Evolutionary conservation across 805 yeast species (phyloP).

Genomic region (Lachancea nothofagi): DNA sequence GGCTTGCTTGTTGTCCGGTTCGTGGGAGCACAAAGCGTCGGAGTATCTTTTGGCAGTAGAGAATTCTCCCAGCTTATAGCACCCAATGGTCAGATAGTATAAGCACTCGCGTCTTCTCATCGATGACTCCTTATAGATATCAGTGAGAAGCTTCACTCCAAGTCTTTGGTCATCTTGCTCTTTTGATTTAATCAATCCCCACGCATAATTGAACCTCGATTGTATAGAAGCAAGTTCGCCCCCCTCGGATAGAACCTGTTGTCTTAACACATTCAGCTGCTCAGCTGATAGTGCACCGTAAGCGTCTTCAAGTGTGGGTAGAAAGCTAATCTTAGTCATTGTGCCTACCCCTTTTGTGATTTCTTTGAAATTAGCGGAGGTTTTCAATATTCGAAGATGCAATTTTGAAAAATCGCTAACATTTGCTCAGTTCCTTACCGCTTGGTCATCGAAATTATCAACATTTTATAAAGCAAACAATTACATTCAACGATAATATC

Average conservation of each 20-base stretch:
- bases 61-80: constrained; percentile 83
- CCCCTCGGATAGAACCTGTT: constrained; percentile 75
- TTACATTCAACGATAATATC: background rate
- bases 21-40: constrained; percentile 68
- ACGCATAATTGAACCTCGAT: constrained; percentile 87
- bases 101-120: constrained; percentile 82
- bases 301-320: constrained; percentile 31
- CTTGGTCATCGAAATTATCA: background rate
- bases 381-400: background rate
- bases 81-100: constrained; percentile 82
- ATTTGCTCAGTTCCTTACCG: background rate
- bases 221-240: constrained; percentile 71
- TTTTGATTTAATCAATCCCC: constrained; percentile 84
- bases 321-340: constrained; percentile 26
- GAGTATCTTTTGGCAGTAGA: constrained; percentile 79
- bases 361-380: constrained; percentile 1
- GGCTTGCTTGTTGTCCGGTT: constrained; percentile 83
- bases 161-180: constrained; percentile 59
- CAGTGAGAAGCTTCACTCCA: constrained; percentile 72
- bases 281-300: constrained; percentile 53
- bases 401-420: background rate
- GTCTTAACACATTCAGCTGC: constrained; percentile 68
- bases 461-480: background rate
- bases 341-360: constrained; percentile 1
- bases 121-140: constrained; percentile 68